Conservation (phyloP, 192 early-diverging fungal species). For the Coemansia furcata region DNA sequence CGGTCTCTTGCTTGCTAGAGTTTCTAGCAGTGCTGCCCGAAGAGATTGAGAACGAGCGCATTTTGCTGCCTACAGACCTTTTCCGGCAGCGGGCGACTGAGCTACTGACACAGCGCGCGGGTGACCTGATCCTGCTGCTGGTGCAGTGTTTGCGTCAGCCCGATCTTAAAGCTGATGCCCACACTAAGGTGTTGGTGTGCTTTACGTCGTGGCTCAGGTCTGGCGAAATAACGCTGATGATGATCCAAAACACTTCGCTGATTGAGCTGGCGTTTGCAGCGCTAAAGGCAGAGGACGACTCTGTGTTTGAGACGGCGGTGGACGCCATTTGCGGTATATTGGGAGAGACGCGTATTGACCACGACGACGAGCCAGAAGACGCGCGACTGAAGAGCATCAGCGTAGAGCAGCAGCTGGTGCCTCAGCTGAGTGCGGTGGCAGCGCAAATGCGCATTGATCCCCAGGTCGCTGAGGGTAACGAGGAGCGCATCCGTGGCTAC, state of each 20-base stretch:
- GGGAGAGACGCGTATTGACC: constrained; percentile 58
- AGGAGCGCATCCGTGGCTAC: constrained; percentile 75
- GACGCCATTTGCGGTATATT: constrained; percentile 85
- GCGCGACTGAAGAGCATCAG: constrained; percentile 57
- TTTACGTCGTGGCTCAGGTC: constrained; percentile 82
- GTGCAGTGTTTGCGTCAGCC: constrained; percentile 64
- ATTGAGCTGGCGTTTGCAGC: constrained; percentile 71
- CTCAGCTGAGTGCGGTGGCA: constrained; percentile 49
- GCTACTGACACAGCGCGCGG: constrained; percentile 64
- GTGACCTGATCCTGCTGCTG: constrained; percentile 71
- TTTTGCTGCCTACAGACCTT: constrained; percentile 62
- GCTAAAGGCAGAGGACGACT: constrained; percentile 57
- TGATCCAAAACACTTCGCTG: constrained; percentile 64
- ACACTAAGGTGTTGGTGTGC: constrained; percentile 67
- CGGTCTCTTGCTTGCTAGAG: constrained; percentile 68
- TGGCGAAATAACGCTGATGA: constrained; percentile 69
- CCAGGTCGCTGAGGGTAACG: constrained; percentile 66
- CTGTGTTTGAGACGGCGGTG: constrained; percentile 77
- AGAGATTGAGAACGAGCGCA: constrained; percentile 70
- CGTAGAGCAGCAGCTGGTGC: constrained; percentile 60
- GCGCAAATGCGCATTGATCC: constrained; percentile 38
- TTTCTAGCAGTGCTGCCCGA: constrained; percentile 87
- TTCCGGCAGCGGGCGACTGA: constrained; percentile 56
- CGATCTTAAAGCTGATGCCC: constrained; percentile 57
- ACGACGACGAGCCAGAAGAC: constrained; percentile 50